These are phyloP conservation scores for Huntiella abstrusa DNA, from an alignment of 2,329 filamentous ascomycete genomes.

Conservation along the genomic window DNA sequence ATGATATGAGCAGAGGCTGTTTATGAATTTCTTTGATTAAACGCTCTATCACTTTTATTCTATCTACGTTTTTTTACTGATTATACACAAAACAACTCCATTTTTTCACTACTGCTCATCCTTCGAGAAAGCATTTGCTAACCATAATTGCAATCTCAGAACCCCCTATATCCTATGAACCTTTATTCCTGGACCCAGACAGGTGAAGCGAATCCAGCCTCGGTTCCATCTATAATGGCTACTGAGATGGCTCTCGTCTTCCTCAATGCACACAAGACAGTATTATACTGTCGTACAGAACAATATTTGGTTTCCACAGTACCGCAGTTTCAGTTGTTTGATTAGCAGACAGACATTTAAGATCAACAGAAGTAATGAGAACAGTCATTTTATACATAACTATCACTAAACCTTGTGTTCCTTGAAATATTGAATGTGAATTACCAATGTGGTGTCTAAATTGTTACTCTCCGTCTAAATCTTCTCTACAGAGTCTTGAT, in stretches of 20 bases:
- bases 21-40: slow-evolving; percentile 21
- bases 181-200: slow-evolving; percentile 10
- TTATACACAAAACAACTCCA: slow-evolving; percentile 1
- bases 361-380: neutral
- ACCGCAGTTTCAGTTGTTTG: too few species aligned
- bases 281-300: too few species aligned
- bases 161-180: neutral
- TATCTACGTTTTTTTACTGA: slow-evolving; percentile 12
- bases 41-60: slow-evolving; percentile 10
- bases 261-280: neutral
- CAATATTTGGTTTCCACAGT: too few species aligned
- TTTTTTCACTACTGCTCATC: slow-evolving; percentile 5
- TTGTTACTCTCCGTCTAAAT: neutral
- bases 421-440: neutral
- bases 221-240: neutral
- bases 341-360: too few species aligned
- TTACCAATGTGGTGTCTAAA: neutral
- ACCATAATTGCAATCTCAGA: slow-evolving; percentile 3
- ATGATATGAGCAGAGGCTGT: slow-evolving; percentile 28
- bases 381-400: neutral
- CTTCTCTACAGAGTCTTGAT: slow-evolving; percentile 32
- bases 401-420: neutral
- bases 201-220: slow-evolving; percentile 4
- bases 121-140: slow-evolving; percentile 1
- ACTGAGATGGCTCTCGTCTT: neutral